A percentile compares a stretch with the other conserved stretches of the same genome.
These are phyloP conservation scores for Candida mesenterica DNA, from an alignment of 1,139 yeast genomes.

Conservation along the genomic window DNA sequence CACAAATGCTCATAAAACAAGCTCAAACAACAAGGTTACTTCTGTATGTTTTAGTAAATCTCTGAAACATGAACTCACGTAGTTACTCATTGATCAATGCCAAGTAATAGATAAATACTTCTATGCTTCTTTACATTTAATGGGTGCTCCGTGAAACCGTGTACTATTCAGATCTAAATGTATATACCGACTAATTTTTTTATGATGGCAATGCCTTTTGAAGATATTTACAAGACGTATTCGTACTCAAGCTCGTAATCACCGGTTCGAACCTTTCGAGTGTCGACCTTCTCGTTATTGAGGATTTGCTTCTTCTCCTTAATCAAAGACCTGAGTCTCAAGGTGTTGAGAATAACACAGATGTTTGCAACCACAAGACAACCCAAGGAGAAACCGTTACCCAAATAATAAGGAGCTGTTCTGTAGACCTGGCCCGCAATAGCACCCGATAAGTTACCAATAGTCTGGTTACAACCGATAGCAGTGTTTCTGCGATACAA, in stretches of 20 bases:
- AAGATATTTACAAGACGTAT: too few species aligned
- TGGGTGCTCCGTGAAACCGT: too few species aligned
- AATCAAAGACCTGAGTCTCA: constrained; percentile 16
- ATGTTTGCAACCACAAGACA: constrained; percentile 21
- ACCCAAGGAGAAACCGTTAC: constrained; percentile 38
- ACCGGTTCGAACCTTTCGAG: constrained; percentile 18
- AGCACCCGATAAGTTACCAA: constrained; percentile 48
- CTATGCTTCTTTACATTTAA: too few species aligned
- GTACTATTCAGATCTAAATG: too few species aligned
- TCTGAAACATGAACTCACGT: too few species aligned
- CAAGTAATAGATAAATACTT: too few species aligned
- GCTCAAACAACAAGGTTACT: too few species aligned
- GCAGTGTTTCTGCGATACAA: constrained; percentile 46
- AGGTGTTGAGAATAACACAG: constrained; percentile 13
- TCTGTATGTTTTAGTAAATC: too few species aligned
- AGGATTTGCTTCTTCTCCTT: constrained; percentile 12
- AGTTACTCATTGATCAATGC: too few species aligned
- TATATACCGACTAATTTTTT: too few species aligned
- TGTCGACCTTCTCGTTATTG: constrained; percentile 17
- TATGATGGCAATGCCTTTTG: too few species aligned
- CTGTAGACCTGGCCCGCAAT: constrained; percentile 45
- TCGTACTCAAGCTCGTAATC: constrained; percentile 21
- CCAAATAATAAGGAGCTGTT: constrained; percentile 32
- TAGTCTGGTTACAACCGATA: constrained; percentile 41
- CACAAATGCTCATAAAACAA: too few species aligned